Percentiles rank a stretch among this genome's conserved stretches.
Evolutionary conservation across 305 asterid species (phyloP).

Genomic region (Rubia tinctorum): DNA sequence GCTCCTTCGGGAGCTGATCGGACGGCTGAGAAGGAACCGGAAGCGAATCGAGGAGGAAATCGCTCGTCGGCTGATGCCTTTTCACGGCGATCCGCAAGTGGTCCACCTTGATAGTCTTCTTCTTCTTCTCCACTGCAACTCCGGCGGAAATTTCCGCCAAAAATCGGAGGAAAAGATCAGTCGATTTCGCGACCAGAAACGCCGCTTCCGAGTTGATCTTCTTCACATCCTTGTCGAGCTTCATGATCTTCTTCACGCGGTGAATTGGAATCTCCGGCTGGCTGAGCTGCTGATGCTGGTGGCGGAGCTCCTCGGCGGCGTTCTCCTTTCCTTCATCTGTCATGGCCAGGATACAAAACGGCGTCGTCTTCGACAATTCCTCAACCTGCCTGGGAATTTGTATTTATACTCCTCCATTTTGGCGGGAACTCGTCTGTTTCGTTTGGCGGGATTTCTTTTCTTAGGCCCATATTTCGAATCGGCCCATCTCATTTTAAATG

Average conservation of each 20-base stretch:
- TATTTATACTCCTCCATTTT: not conserved
- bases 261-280: conserved; percentile 59
- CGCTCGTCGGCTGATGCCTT: conserved; percentile 76
- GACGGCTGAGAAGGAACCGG: conserved; percentile 49
- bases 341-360: conserved; percentile 26
- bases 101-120: conserved; percentile 51
- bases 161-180: conserved; percentile 82
- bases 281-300: conserved; percentile 15
- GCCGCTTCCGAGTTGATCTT: conserved; percentile 77
- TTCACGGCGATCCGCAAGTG: conserved; percentile 63
- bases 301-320: conserved; percentile 27
- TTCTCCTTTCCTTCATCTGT: conserved; percentile 37
- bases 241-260: conserved; percentile 77
- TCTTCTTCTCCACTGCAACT: conserved; percentile 73
- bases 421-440: not conserved
- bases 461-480: not conserved
- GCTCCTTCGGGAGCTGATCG: conserved; percentile 35
- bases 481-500: too few relatives aligned
- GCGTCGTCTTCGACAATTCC: not conserved
- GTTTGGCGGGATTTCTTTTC: conserved; percentile 1
- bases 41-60: conserved; percentile 81
- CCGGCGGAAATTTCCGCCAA: conserved; percentile 71
- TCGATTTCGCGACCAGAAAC: conserved; percentile 58
- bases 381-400: not conserved
- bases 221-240: conserved; percentile 76